phyloP scores from a whole-genome alignment of 2,329 filamentous ascomycete genomes.

The Fusarium fujikuroi region DNA sequence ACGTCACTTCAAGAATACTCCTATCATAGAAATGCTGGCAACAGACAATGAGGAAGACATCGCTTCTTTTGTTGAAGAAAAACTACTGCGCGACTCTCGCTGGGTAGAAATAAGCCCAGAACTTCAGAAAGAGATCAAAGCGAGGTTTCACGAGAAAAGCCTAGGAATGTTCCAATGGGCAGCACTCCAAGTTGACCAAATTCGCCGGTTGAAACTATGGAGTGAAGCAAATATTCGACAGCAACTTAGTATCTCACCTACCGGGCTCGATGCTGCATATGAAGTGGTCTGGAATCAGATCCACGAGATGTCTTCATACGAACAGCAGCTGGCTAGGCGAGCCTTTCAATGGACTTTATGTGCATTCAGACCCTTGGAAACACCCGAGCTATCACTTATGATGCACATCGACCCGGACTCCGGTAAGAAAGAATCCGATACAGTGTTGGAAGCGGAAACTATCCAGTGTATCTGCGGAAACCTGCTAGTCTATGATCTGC shows the following conservation, averaged over 20 bases:
- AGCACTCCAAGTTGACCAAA: fast-evolving
- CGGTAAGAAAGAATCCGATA: fast-evolving
- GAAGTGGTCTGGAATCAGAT: neutral
- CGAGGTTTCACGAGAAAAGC: fast-evolving
- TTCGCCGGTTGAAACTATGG: fast-evolving
- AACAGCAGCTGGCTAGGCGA: fast-evolving
- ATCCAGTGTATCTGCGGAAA: neutral
- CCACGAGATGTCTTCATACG: fast-evolving
- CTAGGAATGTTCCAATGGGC: neutral
- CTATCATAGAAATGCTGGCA: fast-evolving
- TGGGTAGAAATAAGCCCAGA: fast-evolving
- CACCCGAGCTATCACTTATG: fast-evolving
- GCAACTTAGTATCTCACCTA: fast-evolving
- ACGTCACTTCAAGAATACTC: fast-evolving
- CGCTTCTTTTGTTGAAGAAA: fast-evolving
- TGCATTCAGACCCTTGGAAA: fast-evolving
- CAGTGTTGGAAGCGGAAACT: fast-evolving
- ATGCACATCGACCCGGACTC: fast-evolving
- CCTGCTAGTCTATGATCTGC: fast-evolving
- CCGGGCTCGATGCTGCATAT: fast-evolving
- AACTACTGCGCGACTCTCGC: fast-evolving
- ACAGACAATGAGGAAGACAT: neutral
- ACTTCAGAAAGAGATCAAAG: fast-evolving
- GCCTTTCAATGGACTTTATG: fast-evolving
- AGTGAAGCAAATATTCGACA: fast-evolving